Conservation (phyloP, 2,329 filamentous ascomycete genomes). For the Aspergillus hortae region DNA sequence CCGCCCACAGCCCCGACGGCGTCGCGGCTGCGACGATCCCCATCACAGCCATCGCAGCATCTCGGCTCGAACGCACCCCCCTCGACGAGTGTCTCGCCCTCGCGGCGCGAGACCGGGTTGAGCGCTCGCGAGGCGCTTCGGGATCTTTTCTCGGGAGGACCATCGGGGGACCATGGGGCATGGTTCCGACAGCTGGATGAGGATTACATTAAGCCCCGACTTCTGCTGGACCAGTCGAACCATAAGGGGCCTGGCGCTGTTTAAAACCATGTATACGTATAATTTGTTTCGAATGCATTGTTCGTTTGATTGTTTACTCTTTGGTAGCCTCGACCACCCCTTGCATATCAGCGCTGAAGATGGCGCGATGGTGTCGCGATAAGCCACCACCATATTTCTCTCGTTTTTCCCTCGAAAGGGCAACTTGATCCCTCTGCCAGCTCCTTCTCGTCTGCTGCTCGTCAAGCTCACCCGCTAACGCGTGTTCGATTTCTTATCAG, state of each 20-base stretch:
- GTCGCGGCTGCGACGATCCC: constrained; percentile 33
- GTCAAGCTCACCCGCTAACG: not conserved
- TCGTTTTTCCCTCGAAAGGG: not conserved
- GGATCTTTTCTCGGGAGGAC: constrained; percentile 69
- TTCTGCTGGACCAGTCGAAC: constrained; percentile 70
- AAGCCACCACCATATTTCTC: not conserved
- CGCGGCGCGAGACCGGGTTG: constrained; percentile 43
- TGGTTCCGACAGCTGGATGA: constrained; percentile 93
- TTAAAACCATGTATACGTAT: constrained; percentile 20
- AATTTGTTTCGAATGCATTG: not conserved
- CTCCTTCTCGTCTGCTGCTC: not conserved
- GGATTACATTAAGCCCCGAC: constrained; percentile 88
- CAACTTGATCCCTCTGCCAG: not conserved
- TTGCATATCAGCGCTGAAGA: too few species aligned
- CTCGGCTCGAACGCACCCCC: constrained; percentile 15
- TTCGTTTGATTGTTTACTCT: not conserved
- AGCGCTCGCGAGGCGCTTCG: constrained; percentile 73
- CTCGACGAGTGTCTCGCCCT: constrained; percentile 25
- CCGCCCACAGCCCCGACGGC: constrained; percentile 50
- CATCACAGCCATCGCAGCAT: constrained; percentile 32
- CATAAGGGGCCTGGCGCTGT: constrained; percentile 42
- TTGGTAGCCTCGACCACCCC: too few species aligned
- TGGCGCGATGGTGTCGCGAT: too few species aligned
- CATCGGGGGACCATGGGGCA: constrained; percentile 78
- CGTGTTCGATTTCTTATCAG: constrained; percentile 6